These are phyloP conservation scores for Nitzschia inconspicua DNA, from an alignment of 108 stramenopile species.

Conservation along the genomic window DNA sequence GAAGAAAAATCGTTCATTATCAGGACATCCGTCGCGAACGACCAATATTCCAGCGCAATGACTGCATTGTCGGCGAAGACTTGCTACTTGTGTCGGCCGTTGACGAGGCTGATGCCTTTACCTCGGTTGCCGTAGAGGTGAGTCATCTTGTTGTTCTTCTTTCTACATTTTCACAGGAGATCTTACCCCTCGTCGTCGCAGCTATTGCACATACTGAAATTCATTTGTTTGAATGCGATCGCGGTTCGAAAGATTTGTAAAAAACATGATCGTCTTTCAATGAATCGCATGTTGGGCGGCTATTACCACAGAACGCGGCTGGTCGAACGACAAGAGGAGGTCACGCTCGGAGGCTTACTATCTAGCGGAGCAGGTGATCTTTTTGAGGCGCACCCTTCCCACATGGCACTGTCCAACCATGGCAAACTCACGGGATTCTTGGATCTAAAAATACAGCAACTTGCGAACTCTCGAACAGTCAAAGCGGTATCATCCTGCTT, in stretches of 20 bases:
- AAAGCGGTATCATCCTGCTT: constrained; percentile 75
- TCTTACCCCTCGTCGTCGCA: too few species aligned
- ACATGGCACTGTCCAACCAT: constrained; percentile 26
- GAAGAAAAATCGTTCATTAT: constrained; percentile 57
- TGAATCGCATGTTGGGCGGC: constrained; percentile 84
- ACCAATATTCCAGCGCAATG: constrained; percentile 76
- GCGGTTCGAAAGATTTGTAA: constrained; percentile 82
- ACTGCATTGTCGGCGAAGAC: constrained; percentile 55
- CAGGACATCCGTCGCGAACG: constrained; percentile 51
- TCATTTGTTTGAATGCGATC: constrained; percentile 75
- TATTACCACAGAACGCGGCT: constrained; percentile 63
- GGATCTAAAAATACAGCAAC: constrained; percentile 69
- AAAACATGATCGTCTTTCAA: constrained; percentile 79
- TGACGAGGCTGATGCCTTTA: constrained; percentile 77
- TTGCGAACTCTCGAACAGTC: constrained; percentile 73
- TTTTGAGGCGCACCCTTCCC: constrained; percentile 31
- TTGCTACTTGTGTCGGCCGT: constrained; percentile 75
- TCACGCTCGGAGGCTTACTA: constrained; percentile 38
- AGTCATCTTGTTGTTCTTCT: too few species aligned
- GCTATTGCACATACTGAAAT: constrained; percentile 75
- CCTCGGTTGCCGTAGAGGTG: constrained; percentile 77
- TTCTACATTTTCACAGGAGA: too few species aligned
- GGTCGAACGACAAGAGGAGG: constrained; percentile 16
- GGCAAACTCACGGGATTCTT: constrained; percentile 47
- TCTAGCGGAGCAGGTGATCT: constrained; percentile 27